Percentiles rank a stretch among this genome's conserved stretches.
These are phyloP conservation scores for Chalciporus chontae DNA, from an alignment of 768 basidiomycete genomes.

Conservation along the genomic window DNA sequence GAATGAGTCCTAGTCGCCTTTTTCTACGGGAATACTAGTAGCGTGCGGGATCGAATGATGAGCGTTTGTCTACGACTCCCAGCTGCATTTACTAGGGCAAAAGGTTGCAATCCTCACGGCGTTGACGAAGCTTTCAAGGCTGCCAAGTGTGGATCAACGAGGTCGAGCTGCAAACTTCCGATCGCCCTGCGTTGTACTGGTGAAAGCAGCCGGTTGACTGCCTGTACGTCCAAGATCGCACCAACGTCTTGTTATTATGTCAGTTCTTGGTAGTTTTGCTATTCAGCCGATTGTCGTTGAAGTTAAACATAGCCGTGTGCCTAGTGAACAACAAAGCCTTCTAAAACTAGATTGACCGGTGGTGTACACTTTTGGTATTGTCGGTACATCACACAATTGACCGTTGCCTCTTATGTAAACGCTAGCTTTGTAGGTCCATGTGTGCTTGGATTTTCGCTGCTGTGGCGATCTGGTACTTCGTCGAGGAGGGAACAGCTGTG, in stretches of 20 bases:
- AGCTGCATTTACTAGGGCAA: too few relatives aligned
- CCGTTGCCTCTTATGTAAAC: slow-evolving; percentile 9
- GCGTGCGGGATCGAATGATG: too few relatives aligned
- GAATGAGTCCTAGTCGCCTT: too few relatives aligned
- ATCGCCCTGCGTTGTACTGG: too few relatives aligned
- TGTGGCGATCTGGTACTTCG: not conserved
- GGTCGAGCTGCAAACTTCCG: too few relatives aligned
- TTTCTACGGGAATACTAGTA: too few relatives aligned
- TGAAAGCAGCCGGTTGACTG: too few relatives aligned
- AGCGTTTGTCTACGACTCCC: too few relatives aligned
- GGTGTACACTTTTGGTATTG: slow-evolving; percentile 20
- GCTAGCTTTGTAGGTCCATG: slow-evolving; percentile 20
- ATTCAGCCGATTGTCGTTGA: not conserved
- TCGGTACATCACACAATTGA: slow-evolving; percentile 4
- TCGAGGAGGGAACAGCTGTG: not conserved
- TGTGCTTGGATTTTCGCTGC: not conserved
- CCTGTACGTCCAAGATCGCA: too few relatives aligned
- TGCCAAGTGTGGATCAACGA: too few relatives aligned
- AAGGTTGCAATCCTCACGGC: too few relatives aligned
- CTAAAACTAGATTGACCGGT: not conserved
- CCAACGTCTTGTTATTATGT: not conserved
- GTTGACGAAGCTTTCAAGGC: too few relatives aligned
- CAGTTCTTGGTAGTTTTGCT: not conserved
- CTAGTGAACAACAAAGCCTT: not conserved
- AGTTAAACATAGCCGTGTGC: slow-evolving; percentile 6